Base-by-base conservation (phyloP, 208 protist species). In the Crithidia bombi region DNA sequence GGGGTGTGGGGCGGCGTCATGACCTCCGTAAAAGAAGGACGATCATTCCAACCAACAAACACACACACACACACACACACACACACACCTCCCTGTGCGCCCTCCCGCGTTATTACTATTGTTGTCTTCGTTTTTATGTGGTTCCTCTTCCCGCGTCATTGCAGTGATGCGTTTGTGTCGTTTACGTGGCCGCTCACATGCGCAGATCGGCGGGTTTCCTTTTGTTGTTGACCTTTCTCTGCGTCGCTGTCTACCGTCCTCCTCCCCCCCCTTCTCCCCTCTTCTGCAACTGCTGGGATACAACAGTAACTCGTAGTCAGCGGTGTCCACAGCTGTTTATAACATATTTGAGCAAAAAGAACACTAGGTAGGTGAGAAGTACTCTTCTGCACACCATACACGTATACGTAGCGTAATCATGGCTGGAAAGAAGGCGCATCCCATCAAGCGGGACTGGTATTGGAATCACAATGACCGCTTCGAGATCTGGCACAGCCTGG, bases 381-480 rank as follows among this genome's bases (percentile, higher is more conserved):
- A 39, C 57, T 32, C 57, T 41, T 30, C 28, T 10, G 7, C 19
- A 26, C 33, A 32, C 25, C 59, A 21, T 64, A 66, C 50, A 66
- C 41, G 10, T 41, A 3, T 43, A 36, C 43, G 39, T 47, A 51
- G 69, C 11, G 69, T 56, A 76, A 81, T 61, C 47, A 95, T 95
- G 90, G 90, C 78, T 55, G 90, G 87, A 28, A 95, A 91, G 76
- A 89, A 84, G 70, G 90, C 90, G 47, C 87, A 95, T 64, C 87
- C 90, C 78, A 89, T 95, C 65, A 73, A 95, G 52, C 83, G 85
- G 55, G 87, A 92, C 67, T 95, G 90, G 90, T 95, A 95, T 68
- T 95, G 90, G 90, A 93, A 95, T 68, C 84, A 95, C 67, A 91
- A 93, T 78, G 90, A 95, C 57, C 86, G 78, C 69, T 91, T 91